Base-by-base conservation (phyloP, 768 basidiomycete species). In the Polyporus arcularius region DNA sequence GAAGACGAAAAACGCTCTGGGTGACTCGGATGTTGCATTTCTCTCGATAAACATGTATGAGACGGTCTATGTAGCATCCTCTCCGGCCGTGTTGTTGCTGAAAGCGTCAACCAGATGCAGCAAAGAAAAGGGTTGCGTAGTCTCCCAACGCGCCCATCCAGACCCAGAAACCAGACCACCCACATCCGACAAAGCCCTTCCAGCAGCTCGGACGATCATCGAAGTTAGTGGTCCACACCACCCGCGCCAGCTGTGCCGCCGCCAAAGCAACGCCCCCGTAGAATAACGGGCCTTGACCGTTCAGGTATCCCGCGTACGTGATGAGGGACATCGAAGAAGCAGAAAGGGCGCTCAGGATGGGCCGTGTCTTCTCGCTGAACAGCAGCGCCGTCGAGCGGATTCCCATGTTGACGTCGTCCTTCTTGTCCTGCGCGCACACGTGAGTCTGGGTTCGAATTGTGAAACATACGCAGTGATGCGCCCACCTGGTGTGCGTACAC, bases 401-500 rank as follows among this genome's bases (percentile, higher is more conserved):
- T 39, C 92, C 94, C 26, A 85, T 92, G 45, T 82, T 78, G 52
- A 92, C 79, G 69, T 99, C 97, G 77, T 99, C 97, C 15, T 63
- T 70, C 77, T 98, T 99, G 76, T 99, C 97, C 91, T 97, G 71
- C 15, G 28, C 32, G 38, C 1, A 35, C 11, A 32, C 2, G 21
- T 30, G 15, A 51, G 26, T 30, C 32, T 39, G 18, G 18, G 18
- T 26, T 16, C n/a, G 21, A 26, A 63, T 28, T 26, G 14, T n/a
- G 9, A n/a, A 12, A 40, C 26, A 53, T 12, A n/a, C 4, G 18
- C 6, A 16, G 14, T 31, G 47, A 16, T 47, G 41, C 18, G 30
- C 75, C 32, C 62, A 91, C 94, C 79, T 98, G 96, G 73, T 99
- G 97, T 3, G 97, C 97, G 69, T 98, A 98, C 65, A 98, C 94